phyloP scores from a whole-genome alignment of 2,329 filamentous ascomycete genomes.

The Zalaria sp. region DNA sequence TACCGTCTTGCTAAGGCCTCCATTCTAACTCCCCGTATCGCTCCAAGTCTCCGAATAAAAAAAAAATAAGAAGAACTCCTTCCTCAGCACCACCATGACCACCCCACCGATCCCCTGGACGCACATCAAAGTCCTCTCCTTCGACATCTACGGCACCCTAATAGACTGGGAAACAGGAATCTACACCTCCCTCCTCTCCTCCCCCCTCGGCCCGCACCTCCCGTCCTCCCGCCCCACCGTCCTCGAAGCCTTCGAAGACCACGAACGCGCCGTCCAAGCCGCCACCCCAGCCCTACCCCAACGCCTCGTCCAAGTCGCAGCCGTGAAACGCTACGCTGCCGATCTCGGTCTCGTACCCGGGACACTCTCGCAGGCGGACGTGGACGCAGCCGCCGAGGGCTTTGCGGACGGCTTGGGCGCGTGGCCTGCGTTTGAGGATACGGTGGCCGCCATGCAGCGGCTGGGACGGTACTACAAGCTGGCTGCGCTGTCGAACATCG shows the following conservation, averaged over 20 bases:
- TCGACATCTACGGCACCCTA: conserved; percentile 70
- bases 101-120: not conserved
- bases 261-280: conserved; percentile 36
- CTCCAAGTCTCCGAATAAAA: too few relatives aligned
- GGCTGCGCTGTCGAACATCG: conserved; percentile 47
- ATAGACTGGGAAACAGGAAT: conserved; percentile 67
- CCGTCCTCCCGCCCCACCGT: conserved; percentile 29
- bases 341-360: conserved; percentile 31
- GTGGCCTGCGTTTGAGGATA: conserved; percentile 47
- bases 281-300: conserved; percentile 45
- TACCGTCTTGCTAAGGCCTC: too few relatives aligned
- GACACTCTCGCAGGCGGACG: conserved; percentile 31
- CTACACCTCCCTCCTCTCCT: conserved; percentile 29
- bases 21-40: too few relatives aligned
- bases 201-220: conserved; percentile 33
- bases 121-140: conserved; percentile 40
- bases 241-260: conserved; percentile 27
- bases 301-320: conserved; percentile 33
- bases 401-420: conserved; percentile 39
- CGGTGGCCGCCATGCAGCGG: conserved; percentile 35
- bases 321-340: conserved; percentile 15
- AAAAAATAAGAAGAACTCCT: too few relatives aligned
- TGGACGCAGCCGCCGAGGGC: conserved; percentile 25
- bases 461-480: conserved; percentile 42
- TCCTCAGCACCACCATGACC: too few relatives aligned